Evolutionary conservation across 768 basidiomycete genomes (phyloP).

Genomic region (Tremella yokohamensis): DNA sequence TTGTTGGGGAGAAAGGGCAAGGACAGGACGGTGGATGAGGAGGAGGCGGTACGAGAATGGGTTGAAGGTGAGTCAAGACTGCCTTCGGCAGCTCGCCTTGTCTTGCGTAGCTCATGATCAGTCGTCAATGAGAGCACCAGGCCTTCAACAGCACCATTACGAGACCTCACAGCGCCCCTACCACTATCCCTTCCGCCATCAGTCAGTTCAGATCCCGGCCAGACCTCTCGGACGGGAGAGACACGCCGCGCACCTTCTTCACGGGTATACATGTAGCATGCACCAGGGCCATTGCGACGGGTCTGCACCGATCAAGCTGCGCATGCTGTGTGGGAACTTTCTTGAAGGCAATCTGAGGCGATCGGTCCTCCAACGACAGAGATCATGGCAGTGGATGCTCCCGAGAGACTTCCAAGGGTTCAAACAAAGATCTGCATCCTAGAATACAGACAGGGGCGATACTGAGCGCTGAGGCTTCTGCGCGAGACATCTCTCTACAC

Average conservation of each 20-base stretch:
- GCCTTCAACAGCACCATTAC: neutral
- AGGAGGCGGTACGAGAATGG: conserved; percentile 31
- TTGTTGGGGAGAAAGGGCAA: conserved; percentile 46
- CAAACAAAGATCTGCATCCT: too few species aligned
- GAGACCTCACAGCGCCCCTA: neutral
- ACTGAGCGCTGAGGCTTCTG: conserved; percentile 25
- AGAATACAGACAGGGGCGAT: too few species aligned
- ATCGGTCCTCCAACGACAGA: too few species aligned
- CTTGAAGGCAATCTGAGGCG: too few species aligned
- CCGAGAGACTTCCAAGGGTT: too few species aligned
- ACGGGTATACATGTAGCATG: conserved; percentile 6
- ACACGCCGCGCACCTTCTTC: conserved; percentile 6
- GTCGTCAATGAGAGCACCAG: conserved; percentile 2
- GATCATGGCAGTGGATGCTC: too few species aligned
- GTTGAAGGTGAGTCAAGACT: conserved; percentile 15
- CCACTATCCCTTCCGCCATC: neutral
- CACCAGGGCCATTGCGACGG: neutral
- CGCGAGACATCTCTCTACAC: conserved; percentile 41
- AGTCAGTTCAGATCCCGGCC: neutral
- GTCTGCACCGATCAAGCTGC: too few species aligned
- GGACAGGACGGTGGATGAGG: conserved; percentile 23
- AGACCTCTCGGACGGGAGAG: neutral
- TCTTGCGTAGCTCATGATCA: neutral
- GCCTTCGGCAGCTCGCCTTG: neutral
- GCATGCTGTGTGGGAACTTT: too few species aligned